Evolutionary conservation across 306 rosid species (phyloP), one percentile per base, ranked within the genome.

Genomic region (Crotalaria pallida): DNA sequence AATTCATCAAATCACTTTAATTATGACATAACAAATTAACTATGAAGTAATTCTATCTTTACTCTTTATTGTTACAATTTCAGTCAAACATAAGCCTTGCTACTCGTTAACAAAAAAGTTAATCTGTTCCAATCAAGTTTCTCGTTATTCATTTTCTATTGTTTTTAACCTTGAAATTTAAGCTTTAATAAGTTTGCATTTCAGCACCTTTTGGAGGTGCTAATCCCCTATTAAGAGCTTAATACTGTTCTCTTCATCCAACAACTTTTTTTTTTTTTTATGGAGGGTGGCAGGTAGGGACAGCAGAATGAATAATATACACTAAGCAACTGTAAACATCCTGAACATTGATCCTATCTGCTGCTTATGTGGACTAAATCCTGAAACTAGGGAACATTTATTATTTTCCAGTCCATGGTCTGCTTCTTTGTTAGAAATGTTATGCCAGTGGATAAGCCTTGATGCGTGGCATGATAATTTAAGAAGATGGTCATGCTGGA

Each of bases 221-320:
- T n/a, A n/a, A 1, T 17, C 33, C 23, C 48, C 10, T 21, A 48
- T 65, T 65, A 66, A 59, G 36, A 12, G 57, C 21, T 60, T 43
- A 60, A 5, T 45, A 22, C 3, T 16, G 36, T 34, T 18, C 59
- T 74, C 72, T 29, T 74, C 67, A 48, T 69, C 73, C 62, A 69
- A 58, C 69, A 68, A 51, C 74, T n/a, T 23, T 12, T n/a, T 3
- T 67, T 57, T 13, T 67, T n/a, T 21, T 66, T 31, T 5, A 49
- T 48, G 69, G 11, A 45, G 55, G 24, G 29, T 1, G 10, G 43
- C 58, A 22, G n/a, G 22, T 66, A 65, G 47, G 24, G 49, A 65
- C 11, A 44, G 36, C 10, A 47, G 62, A 71, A 38, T 23, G 41
- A 71, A 58, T 22, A 53, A 70, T n/a, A 55, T 62, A 74, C 21